Evolutionary conservation across 805 yeast genomes (phyloP).

Genomic region (Kodamaea neixiangensis): DNA sequence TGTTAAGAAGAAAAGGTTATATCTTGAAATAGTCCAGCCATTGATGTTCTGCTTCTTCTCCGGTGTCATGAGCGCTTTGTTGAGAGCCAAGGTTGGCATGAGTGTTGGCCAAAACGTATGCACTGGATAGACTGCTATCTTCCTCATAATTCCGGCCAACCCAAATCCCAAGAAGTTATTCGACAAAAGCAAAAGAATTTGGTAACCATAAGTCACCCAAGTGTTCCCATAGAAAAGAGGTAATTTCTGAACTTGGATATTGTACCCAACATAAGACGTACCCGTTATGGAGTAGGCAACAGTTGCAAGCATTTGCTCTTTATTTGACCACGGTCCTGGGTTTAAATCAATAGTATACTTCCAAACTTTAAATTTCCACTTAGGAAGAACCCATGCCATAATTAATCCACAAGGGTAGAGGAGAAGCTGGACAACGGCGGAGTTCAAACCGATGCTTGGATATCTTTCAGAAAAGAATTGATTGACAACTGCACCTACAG

Average conservation of each 20-base stretch:
- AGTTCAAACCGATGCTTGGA: constrained; percentile 45
- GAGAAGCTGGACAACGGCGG: constrained; percentile 49
- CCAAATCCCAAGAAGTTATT: constrained; percentile 33
- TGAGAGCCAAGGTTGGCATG: constrained; percentile 33
- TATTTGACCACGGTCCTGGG: constrained; percentile 65
- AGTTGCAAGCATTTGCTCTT: constrained; percentile 68
- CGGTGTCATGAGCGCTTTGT: constrained; percentile 25
- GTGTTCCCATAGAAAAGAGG: constrained; percentile 21
- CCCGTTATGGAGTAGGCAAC: constrained; percentile 38
- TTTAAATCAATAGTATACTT: constrained; percentile 43
- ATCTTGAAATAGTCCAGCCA: constrained; percentile 34
- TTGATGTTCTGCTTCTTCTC: constrained; percentile 29
- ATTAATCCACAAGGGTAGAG: constrained; percentile 47
- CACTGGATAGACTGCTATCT: constrained; percentile 49
- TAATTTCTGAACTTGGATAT: constrained; percentile 16
- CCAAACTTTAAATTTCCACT: constrained; percentile 30
- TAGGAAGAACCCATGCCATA: constrained; percentile 37
- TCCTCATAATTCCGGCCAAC: constrained; percentile 31
- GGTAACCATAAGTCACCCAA: constrained; percentile 33
- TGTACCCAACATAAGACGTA: constrained; percentile 20
- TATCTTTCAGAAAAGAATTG: constrained; percentile 57
- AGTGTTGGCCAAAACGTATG: constrained; percentile 54
- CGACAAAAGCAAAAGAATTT: constrained; percentile 22
- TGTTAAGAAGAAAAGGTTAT: constrained; percentile 19
- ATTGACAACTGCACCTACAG: constrained; percentile 55